Percentiles rank a stretch among this genome's conserved stretches.
Conservation (phyloP, 1,139 yeast genomes). For the Candida tropicalis region DNA sequence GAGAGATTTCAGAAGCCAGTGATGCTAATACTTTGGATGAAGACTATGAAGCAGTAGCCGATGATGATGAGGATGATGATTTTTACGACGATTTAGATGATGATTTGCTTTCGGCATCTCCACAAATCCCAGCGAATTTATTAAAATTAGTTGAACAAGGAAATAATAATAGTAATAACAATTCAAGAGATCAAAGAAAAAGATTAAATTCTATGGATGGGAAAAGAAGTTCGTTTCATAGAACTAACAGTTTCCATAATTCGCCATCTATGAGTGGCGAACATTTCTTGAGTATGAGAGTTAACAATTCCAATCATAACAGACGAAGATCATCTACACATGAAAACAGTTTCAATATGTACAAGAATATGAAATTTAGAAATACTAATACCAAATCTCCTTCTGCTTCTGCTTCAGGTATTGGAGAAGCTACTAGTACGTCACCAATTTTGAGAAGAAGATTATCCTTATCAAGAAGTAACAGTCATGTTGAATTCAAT, state of each 20-base stretch:
- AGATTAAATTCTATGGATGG: slow-evolving; percentile 5
- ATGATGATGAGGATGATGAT: slow-evolving; percentile 24
- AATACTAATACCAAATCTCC: slow-evolving; percentile 10
- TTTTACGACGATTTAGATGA: slow-evolving; percentile 54
- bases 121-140: slow-evolving; percentile 66
- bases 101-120: slow-evolving; percentile 60
- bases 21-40: slow-evolving; percentile 5
- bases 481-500: slow-evolving; percentile 13
- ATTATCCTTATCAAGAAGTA: slow-evolving; percentile 5
- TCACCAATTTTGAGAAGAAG: slow-evolving; percentile 13
- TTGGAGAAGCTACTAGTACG: slow-evolving; percentile 6
- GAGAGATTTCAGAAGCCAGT: not conserved
- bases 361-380: slow-evolving; percentile 30
- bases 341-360: slow-evolving; percentile 8
- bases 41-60: slow-evolving; percentile 17
- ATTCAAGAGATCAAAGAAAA: slow-evolving; percentile 1
- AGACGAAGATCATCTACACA: slow-evolving; percentile 42
- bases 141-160: slow-evolving; percentile 57
- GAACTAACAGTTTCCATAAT: slow-evolving; percentile 2
- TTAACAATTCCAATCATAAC: slow-evolving; percentile 11
- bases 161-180: slow-evolving; percentile 27
- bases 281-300: slow-evolving; percentile 4
- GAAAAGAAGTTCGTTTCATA: not conserved
- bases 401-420: not conserved
- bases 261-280: slow-evolving; percentile 4